A percentile compares a stretch with the other conserved stretches of the same genome.
Conservation (phyloP, 1,284 basidiomycete species). For the Ustilago sp. region DNA sequence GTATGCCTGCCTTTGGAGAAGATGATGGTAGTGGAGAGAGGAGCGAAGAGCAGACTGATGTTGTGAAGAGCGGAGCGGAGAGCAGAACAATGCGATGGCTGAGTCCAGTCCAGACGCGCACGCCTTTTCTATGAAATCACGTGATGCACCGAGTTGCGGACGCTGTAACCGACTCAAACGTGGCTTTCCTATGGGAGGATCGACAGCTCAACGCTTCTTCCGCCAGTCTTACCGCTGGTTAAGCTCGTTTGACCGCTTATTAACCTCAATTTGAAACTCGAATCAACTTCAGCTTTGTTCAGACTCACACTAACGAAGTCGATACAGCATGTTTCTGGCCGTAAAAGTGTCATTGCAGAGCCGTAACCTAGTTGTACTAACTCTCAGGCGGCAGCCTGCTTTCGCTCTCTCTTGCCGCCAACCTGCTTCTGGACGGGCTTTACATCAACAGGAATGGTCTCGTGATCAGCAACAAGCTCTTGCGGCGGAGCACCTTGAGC, state of each 20-base stretch:
- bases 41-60: too few species aligned
- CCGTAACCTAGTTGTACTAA: neutral
- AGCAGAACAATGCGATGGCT: too few species aligned
- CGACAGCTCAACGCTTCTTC: neutral
- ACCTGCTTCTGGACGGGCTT: neutral
- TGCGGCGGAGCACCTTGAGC: conserved; percentile 41
- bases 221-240: neutral
- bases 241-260: too few species aligned
- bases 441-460: conserved; percentile 29
- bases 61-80: too few species aligned
- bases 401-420: conserved; percentile 16
- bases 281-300: neutral
- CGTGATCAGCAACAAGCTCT: conserved; percentile 40
- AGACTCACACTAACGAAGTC: neutral
- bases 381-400: conserved; percentile 2
- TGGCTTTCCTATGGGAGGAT: neutral
- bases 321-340: neutral
- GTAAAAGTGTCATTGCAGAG: neutral
- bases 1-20: too few species aligned
- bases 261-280: neutral
- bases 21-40: too few species aligned
- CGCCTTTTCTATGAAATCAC: too few species aligned
- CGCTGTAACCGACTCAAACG: neutral
- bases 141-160: too few species aligned
- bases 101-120: too few species aligned